Conservation (phyloP, 768 basidiomycete genomes). For the Mycena latifolia region DNA sequence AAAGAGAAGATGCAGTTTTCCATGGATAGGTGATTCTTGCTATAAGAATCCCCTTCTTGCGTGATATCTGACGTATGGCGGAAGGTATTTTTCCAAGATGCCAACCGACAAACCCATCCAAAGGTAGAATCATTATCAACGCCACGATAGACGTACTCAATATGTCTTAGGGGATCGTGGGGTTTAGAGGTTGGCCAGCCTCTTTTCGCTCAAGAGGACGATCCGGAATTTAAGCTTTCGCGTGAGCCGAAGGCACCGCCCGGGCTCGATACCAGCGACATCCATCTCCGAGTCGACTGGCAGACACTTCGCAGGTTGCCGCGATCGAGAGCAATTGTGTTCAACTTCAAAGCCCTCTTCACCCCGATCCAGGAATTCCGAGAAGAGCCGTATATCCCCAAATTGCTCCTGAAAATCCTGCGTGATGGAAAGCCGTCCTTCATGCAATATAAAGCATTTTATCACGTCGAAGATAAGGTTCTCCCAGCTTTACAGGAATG, state of each 20-base stretch:
- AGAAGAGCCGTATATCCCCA: conserved; percentile 62
- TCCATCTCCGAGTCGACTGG: conserved; percentile 66
- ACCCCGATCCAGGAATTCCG: conserved; percentile 59
- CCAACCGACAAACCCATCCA: conserved; percentile 63
- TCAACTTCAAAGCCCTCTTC: conserved; percentile 68
- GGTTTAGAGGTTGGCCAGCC: conserved; percentile 63
- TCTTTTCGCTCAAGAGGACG: conserved; percentile 56
- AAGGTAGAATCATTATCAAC: conserved; percentile 9
- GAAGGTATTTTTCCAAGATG: conserved; percentile 63
- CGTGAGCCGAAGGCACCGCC: conserved; percentile 48
- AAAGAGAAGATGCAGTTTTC: conserved; percentile 62
- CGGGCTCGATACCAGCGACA: conserved; percentile 52
- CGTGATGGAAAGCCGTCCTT: conserved; percentile 53
- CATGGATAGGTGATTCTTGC: conserved; percentile 56
- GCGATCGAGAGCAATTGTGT: conserved; percentile 59
- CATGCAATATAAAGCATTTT: conserved; percentile 58
- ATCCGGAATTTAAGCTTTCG: conserved; percentile 47
- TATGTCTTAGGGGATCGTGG: conserved; percentile 57
- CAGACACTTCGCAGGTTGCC: conserved; percentile 66
- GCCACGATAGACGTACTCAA: too few species aligned
- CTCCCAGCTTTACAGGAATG: conserved; percentile 60
- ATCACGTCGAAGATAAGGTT: conserved; percentile 55
- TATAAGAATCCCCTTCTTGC: not conserved
- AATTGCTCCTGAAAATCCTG: conserved; percentile 57
- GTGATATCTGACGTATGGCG: conserved; percentile 2